These are phyloP conservation scores for Chrysoporthe austroafricana DNA, from an alignment of 2,329 filamentous ascomycete species.

Conservation along the genomic window DNA sequence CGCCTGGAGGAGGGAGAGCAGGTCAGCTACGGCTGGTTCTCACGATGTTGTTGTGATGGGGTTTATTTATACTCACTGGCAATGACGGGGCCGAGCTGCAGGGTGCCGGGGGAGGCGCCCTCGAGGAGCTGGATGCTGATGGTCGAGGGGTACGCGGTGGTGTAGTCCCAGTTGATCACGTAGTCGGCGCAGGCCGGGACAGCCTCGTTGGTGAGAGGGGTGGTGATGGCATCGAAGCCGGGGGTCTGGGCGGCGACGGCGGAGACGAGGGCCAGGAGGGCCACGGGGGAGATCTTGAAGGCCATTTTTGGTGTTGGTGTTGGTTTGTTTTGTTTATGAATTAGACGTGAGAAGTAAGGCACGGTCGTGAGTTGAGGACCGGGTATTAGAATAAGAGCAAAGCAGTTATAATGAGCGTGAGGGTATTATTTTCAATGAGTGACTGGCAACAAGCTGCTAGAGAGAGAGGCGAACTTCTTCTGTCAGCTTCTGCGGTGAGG, in stretches of 20 bases:
- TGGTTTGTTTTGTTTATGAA: background rate
- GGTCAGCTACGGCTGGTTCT: too few relatives aligned
- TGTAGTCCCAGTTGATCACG: conserved; percentile 55
- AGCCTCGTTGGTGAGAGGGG: conserved; percentile 48
- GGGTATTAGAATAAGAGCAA: background rate
- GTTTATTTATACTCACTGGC: conserved; percentile 50
- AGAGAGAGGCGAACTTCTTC: background rate
- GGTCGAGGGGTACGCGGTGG: conserved; percentile 45
- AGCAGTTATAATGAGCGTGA: conserved; percentile 20
- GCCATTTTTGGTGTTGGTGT: conserved; percentile 51
- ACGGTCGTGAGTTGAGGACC: background rate
- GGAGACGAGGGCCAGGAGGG: conserved; percentile 56
- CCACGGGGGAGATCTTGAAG: conserved; percentile 51
- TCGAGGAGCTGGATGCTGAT: conserved; percentile 60
- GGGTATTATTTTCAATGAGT: background rate
- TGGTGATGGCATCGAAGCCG: conserved; percentile 59
- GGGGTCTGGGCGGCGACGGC: conserved; percentile 56
- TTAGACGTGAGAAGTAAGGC: background rate
- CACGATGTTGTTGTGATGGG: too few relatives aligned
- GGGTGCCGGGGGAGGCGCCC: conserved; percentile 49
- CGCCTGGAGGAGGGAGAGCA: conserved; percentile 41
- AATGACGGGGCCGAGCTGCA: conserved; percentile 48
- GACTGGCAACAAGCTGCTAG: conserved; percentile 3
- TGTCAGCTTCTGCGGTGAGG: background rate
- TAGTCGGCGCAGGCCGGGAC: conserved; percentile 54